Percentiles rank a stretch among this genome's conserved stretches.
phyloP scores from a whole-genome alignment of 1,284 basidiomycete species.

The Apiotrichum gracile region DNA sequence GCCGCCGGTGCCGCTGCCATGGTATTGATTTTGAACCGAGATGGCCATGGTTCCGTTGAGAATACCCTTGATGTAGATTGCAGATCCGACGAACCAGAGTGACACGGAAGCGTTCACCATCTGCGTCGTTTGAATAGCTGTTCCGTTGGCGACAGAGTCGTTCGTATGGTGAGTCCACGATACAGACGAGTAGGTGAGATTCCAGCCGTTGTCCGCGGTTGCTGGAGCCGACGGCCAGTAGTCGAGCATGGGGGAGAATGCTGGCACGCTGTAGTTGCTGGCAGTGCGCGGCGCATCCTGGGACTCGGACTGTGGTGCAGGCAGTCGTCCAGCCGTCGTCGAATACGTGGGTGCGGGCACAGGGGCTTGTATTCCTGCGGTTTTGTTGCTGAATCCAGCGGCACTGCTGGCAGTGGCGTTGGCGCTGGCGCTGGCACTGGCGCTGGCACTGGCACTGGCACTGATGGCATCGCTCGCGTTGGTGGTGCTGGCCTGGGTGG shows the following conservation, averaged over 20 bases:
- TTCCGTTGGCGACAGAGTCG: background rate
- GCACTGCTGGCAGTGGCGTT: too few relatives aligned
- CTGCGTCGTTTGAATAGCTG: background rate
- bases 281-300: background rate
- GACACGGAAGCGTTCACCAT: background rate
- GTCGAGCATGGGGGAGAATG: background rate
- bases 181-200: background rate
- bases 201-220: background rate
- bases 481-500: too few relatives aligned
- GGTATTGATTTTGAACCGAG: background rate
- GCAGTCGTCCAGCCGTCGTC: too few relatives aligned
- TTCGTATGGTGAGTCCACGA: background rate
- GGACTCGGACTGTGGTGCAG: too few relatives aligned
- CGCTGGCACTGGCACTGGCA: too few relatives aligned
- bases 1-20: too few relatives aligned
- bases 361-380: too few relatives aligned
- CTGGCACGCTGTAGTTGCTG: background rate
- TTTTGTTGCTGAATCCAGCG: too few relatives aligned
- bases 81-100: slow-evolving; percentile 1
- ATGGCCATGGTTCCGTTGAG: background rate
- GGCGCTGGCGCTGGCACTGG: too few relatives aligned
- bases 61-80: background rate
- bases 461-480: too few relatives aligned
- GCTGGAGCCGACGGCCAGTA: background rate
- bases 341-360: too few relatives aligned